Base-by-base conservation (phyloP, 2,329 filamentous ascomycete species). In the Plectosphaerella sp. region DNA sequence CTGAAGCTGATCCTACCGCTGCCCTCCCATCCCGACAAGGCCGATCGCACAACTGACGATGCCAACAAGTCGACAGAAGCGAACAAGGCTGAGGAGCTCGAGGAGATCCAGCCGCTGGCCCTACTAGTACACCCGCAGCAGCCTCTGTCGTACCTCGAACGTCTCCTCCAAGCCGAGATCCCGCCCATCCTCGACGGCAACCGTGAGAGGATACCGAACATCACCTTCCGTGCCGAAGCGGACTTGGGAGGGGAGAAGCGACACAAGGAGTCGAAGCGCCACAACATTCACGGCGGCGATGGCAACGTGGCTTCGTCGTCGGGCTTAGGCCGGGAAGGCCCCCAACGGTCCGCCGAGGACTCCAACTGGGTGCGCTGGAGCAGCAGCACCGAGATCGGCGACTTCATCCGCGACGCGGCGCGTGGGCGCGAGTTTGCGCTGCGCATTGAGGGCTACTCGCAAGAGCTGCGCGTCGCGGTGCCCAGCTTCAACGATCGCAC, bases 401-500 rank as follows among this genome's bases (percentile, higher is more conserved):
- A 96, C 70, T 97, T 97, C 64, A 94, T 97, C 58, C 84, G 91
- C 9, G 92, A 97, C 64, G 91, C 92, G 0, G 89, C 91, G 1
- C 78, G 89, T 3, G 89, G 89, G 0, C 84, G 89, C 51, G 90
- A 96, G 64, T 96, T 97, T 64, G 84, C 87, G 3, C 84, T 97
- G 43, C 83, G 87, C 50, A 89, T 97, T 52, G 88, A 95, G 64
- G 89, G 89, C 0, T 72, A 75, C 52, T 57, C 67, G 11, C 59
- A 70, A 14, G 83, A 91, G 59, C 86, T 96, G 59, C 80, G 84
- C 15, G 86, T 96, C 7, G 85, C 83, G 0, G 91, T 96, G 10
- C 92, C 92, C 0, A 91, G 86, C 46, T 97, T 96, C 77, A 83
- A 86, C 55, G 91, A 97, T 65, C 79, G 92, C n/a, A 97, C 92